Evolutionary conservation across 1,284 basidiomycete species (phyloP).

Genomic region (Trametes sp.): DNA sequence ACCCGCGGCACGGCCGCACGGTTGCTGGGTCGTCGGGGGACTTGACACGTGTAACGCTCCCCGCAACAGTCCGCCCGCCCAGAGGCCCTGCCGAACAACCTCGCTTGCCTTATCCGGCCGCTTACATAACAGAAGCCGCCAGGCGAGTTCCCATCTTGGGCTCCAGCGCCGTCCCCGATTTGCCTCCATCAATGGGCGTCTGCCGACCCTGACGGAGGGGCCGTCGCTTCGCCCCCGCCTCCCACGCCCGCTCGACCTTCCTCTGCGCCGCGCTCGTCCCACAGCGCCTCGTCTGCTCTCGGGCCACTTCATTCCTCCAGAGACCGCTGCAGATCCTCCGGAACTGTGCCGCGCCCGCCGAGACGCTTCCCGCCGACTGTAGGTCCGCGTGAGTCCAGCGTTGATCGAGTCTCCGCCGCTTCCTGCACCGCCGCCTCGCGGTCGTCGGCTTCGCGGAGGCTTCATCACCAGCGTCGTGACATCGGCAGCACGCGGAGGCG

Average conservation of each 20-base stretch:
- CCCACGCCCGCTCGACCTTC: constrained; percentile 1
- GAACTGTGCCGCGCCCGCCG: background rate
- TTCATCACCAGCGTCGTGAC: constrained; percentile 22
- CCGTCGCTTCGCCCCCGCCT: constrained; percentile 12
- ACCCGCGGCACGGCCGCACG: constrained; percentile 23
- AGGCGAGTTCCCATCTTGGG: constrained; percentile 24
- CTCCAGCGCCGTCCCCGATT: constrained; percentile 29
- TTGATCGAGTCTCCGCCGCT: constrained; percentile 14
- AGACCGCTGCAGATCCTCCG: background rate
- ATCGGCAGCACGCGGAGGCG: constrained; percentile 8
- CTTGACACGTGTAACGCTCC: constrained; percentile 42
- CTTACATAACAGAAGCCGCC: constrained; percentile 23
- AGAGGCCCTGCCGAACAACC: constrained; percentile 23
- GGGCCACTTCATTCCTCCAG: background rate
- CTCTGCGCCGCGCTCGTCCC: background rate
- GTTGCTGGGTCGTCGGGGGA: constrained; percentile 31
- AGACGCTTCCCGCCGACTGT: constrained; percentile 16
- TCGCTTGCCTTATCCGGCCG: constrained; percentile 25
- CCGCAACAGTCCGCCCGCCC: constrained; percentile 31
- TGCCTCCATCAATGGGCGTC: constrained; percentile 19
- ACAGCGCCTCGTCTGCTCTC: background rate
- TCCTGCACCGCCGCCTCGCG: constrained; percentile 19
- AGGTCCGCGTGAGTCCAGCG: constrained; percentile 25
- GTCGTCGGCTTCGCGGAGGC: constrained; percentile 9
- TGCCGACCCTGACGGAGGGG: constrained; percentile 32